Evolutionary conservation across 768 basidiomycete genomes (phyloP), one percentile per base, ranked within the genome.

Genomic region (Auriscalpium orientale): DNA sequence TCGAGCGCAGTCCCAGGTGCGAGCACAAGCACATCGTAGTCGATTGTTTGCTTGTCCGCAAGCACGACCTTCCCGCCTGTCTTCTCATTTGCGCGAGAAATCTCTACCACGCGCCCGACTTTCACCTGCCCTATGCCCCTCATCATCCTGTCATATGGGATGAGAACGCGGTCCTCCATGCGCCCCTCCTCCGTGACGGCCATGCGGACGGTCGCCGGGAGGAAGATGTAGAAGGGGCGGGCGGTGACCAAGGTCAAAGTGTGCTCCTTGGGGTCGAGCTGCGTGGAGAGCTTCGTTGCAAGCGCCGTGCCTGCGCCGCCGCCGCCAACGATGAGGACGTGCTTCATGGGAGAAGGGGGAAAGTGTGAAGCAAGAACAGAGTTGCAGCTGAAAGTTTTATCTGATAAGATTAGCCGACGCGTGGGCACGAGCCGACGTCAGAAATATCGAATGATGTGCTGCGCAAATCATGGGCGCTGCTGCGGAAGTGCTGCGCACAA

Each of bases 1-100:
- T 65, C 61, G 81, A 81, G 88, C 4, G 59, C 67, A 43, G 74
- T 75, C 1, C 87, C 87, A 2, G 85, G 73, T 0, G 83, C 77
- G 36, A 89, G 67, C 38, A 89, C 74, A 45, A 89, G 78, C 20
- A 77, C 67, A 11, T 76, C 74, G 66, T 81, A 89, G 8, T 68
- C 65, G 12, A 87, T 56, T 18, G 48, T 64, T 65, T 81, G 75
- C 36, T 82, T 83, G 58, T 71, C 62, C 59, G 71, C 72, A 9
- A 89, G 73, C 6, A 75, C 69, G 7, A 88, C 73, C 20, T 76
- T 72, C 0, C 79, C 79, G n/a, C 75, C 73, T 12, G 10, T 33
- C 16, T 36, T 40, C 34, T 59, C 51, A 16, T 56, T 59, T 46
- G 54, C 57, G 40, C 70, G 74, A 4, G 76, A 67, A 51, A 85